Evolutionary conservation across 202 grass and related monocot species (phyloP).

Genomic region (Saccharum hybrid): DNA sequence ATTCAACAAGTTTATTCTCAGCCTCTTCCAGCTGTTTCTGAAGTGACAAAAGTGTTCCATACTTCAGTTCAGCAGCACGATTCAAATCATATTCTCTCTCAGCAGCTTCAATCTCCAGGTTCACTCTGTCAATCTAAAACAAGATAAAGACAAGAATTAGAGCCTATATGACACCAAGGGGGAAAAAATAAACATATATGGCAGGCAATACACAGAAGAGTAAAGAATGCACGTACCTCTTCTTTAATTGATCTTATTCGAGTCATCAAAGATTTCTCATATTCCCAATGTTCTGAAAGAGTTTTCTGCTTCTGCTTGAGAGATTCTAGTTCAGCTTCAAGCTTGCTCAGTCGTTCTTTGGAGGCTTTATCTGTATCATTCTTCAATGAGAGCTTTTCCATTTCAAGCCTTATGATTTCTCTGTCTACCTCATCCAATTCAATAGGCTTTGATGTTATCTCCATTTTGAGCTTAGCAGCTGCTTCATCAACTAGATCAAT

Average conservation of each 20-base stretch:
- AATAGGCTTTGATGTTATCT: slow-evolving; percentile 96
- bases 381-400: slow-evolving; percentile 98
- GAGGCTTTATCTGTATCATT: slow-evolving; percentile 92
- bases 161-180: neutral
- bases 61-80: slow-evolving; percentile 94
- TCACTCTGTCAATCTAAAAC: slow-evolving; percentile 86
- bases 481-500: slow-evolving; percentile 98
- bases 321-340: slow-evolving; percentile 82
- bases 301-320: slow-evolving; percentile 83
- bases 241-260: slow-evolving; percentile 89
- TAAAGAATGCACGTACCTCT: slow-evolving; percentile 61
- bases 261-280: slow-evolving; percentile 88
- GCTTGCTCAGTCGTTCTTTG: slow-evolving; percentile 79
- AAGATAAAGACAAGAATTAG: slow-evolving; percentile 38
- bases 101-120: slow-evolving; percentile 93
- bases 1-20: slow-evolving; percentile 83
- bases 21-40: slow-evolving; percentile 86
- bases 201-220: slow-evolving; percentile 28
- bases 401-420: slow-evolving; percentile 90
- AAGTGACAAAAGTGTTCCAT: slow-evolving; percentile 76
- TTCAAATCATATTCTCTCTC: slow-evolving; percentile 86
- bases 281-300: slow-evolving; percentile 84
- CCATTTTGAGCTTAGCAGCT: slow-evolving; percentile 95
- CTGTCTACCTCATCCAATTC: slow-evolving; percentile 93
- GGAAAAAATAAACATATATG: neutral